Percentiles rank a stretch among this genome's conserved stretches.
Conservation (phyloP, 305 asterid genomes). For the Fraxinus angustifolia region DNA sequence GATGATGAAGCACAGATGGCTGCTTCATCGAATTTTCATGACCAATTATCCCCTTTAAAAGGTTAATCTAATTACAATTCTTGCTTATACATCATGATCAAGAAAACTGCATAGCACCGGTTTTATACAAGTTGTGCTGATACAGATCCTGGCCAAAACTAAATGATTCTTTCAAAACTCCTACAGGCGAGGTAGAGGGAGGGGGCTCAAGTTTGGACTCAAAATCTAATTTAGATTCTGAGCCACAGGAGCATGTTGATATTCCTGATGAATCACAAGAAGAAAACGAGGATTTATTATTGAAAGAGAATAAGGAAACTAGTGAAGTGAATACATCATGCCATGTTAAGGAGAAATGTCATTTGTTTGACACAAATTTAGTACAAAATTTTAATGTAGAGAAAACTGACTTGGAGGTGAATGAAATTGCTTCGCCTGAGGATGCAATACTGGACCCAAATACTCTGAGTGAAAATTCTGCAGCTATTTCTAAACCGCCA, state of each 20-base stretch:
- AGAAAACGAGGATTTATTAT: conserved; percentile 9
- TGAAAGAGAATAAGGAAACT: conserved; percentile 15
- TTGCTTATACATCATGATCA: background rate
- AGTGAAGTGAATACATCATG: background rate
- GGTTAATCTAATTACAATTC: background rate
- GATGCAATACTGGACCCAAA: conserved; percentile 4
- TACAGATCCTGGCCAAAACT: background rate
- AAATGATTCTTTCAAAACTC: background rate
- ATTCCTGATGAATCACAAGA: conserved; percentile 29
- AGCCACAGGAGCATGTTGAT: conserved; percentile 21
- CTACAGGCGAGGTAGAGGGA: conserved; percentile 28
- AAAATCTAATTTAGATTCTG: background rate
- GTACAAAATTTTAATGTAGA: background rate
- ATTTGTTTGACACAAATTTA: background rate
- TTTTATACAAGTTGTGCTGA: background rate
- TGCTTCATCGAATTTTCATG: no score
- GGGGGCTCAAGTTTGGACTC: background rate
- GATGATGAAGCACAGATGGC: no score
- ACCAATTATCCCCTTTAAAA: no score
- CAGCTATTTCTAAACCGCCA: conserved; percentile 7
- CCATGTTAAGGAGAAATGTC: conserved; percentile 2
- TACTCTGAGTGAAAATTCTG: conserved; percentile 8
- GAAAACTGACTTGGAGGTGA: conserved; percentile 10
- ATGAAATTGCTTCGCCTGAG: conserved; percentile 5
- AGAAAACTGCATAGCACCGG: no score